Base-by-base conservation (phyloP, 805 yeast species). In the Kluyveromyces aestuarii region DNA sequence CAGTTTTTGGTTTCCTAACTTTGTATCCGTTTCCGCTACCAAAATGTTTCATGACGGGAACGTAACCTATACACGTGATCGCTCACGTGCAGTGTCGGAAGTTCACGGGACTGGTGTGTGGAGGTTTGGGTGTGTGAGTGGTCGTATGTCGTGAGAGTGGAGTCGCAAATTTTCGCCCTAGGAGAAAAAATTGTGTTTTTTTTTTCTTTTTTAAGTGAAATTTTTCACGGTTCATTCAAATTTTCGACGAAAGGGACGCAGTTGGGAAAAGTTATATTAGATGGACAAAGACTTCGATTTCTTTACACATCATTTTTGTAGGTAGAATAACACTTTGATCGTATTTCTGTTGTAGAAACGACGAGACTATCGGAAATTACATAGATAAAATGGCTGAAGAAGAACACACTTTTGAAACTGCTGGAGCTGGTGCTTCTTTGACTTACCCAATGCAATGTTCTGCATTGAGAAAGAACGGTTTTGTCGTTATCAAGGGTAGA, bases 381-480 rank as follows among this genome's bases (percentile, higher is more conserved):
- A 30, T 30, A 37, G 40, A 37, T 19, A 52, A 16, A 55, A 66
- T 66, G 70, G 62, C 70, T 61, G 67, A 66, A 53, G 68, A 64
- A 63, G 67, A 87, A 89, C 96, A 89, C 82, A 80, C 82, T 75
- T 91, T 91, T 77, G 97, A 90, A 78, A 80, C 90, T 81, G 98
- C 86, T 72, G 93, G 87, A 75, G 98, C 99, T 70, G 98, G 97
- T 76, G 90, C 98, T 76, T 91, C 99, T 72, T 73, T 82, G 69
- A 91, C 97, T 73, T 91, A 72, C 96, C 99, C 99, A 82, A 77
- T 84, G 82, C 99, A 91, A 84, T 91, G 99, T 86, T 93, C 98
- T 69, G 96, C 99, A 63, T 88, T 93, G 77, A 90, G 99, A 84
- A 93, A 93, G 95, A 86, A 82, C 81, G 99, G 99, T 71, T 95